These are phyloP conservation scores for Elongisporangium undulatum DNA, from an alignment of 352 stramenopile genomes.

Conservation along the genomic window DNA sequence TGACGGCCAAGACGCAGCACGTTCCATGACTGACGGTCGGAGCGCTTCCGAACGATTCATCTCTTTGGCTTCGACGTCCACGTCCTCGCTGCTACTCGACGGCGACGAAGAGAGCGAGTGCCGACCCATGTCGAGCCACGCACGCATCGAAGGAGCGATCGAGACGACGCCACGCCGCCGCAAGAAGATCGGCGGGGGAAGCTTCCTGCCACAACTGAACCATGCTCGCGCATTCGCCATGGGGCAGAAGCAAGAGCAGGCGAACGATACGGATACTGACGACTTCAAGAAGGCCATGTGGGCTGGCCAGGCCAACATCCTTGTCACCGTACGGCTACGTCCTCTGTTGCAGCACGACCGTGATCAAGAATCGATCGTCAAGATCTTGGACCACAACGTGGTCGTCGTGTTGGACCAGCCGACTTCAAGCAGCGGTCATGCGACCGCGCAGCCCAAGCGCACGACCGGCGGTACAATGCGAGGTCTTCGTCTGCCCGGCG, in stretches of 20 bases:
- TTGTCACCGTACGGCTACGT: conserved; percentile 86
- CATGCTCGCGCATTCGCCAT: neutral
- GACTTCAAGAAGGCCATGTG: conserved; percentile 79
- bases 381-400: conserved; percentile 80
- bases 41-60: neutral
- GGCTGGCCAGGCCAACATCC: conserved; percentile 83
- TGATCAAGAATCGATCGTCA: conserved; percentile 69
- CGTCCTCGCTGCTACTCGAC: neutral
- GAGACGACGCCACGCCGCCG: conserved; percentile 7
- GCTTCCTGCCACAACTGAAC: conserved; percentile 16
- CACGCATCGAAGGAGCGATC: conserved; percentile 23
- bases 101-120: neutral
- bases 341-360: conserved; percentile 74
- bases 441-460: neutral
- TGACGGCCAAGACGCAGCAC: neutral
- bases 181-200: conserved; percentile 7
- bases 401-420: conserved; percentile 78
- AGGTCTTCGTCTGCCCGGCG: conserved; percentile 3
- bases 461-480: conserved; percentile 6
- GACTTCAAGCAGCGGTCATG: neutral
- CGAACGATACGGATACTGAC: conserved; percentile 43
- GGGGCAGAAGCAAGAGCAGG: neutral
- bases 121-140: conserved; percentile 22
- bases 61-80: neutral
- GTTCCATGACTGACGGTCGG: neutral